Percentiles rank a stretch among this genome's conserved stretches.
Conservation (phyloP, 352 stramenopile genomes). For the Globisporangium mamillatum region DNA sequence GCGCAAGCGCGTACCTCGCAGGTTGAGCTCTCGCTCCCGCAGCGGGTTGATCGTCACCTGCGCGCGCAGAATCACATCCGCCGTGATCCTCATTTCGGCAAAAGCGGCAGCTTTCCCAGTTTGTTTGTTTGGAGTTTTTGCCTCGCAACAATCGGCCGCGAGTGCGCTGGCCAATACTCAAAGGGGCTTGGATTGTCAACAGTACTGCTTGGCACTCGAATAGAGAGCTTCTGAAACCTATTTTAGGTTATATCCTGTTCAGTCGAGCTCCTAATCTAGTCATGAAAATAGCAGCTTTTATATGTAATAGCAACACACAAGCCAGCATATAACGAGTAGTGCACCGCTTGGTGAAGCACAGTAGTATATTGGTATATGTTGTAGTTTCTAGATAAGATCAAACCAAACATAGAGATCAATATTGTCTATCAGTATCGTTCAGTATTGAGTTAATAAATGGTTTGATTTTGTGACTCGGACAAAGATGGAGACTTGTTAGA, state of each 20-base stretch:
- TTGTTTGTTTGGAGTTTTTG: conserved; percentile 3
- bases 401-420: too few species aligned
- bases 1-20: conserved; percentile 64
- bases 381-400: too few species aligned
- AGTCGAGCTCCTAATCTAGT: too few species aligned
- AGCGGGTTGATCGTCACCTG: conserved; percentile 90
- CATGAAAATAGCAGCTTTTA: too few species aligned
- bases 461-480: too few species aligned
- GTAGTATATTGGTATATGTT: too few species aligned
- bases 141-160: background rate
- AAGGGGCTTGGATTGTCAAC: background rate
- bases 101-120: background rate
- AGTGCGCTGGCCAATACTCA: background rate
- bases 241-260: background rate
- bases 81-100: conserved; percentile 78
- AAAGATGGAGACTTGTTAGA: too few species aligned
- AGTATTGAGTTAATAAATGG: too few species aligned
- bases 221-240: background rate
- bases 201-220: background rate
- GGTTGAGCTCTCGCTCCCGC: conserved; percentile 89
- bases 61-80: conserved; percentile 87
- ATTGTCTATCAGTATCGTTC: too few species aligned
- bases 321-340: too few species aligned
- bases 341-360: too few species aligned
- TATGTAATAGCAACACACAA: too few species aligned